Conservation (phyloP, 2,329 filamentous ascomycete genomes). For the Colletotrichum chrysophilum region DNA sequence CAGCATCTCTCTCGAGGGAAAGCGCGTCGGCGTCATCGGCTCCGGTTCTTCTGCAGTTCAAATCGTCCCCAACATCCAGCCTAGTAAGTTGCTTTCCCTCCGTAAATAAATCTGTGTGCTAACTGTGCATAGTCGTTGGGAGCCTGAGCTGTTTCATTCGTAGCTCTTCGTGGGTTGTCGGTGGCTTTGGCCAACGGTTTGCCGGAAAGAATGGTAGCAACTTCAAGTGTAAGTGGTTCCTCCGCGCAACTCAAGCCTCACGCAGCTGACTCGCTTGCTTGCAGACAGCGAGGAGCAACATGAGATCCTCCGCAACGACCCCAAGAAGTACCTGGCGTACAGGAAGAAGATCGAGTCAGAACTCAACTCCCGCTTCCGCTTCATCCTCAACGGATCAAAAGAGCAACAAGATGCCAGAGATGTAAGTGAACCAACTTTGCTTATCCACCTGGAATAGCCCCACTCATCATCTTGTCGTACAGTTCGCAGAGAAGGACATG, state of each 20-base stretch:
- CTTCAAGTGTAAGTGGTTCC: conserved; percentile 41
- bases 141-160: conserved; percentile 32
- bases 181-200: conserved; percentile 50
- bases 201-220: conserved; percentile 51
- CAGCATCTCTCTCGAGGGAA: conserved; percentile 25
- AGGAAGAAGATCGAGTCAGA: conserved; percentile 53
- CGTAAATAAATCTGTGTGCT: background rate
- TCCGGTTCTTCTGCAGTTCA: conserved; percentile 34
- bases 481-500: conserved; percentile 39
- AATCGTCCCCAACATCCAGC: conserved; percentile 33
- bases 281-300: conserved; percentile 45
- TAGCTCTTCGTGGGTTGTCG: conserved; percentile 51
- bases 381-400: conserved; percentile 54
- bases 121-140: background rate
- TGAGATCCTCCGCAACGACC: conserved; percentile 53
- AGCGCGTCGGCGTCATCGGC: conserved; percentile 33
- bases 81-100: background rate
- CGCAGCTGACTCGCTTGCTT: background rate
- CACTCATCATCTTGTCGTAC: background rate
- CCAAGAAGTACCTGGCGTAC: conserved; percentile 57
- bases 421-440: background rate
- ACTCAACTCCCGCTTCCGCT: conserved; percentile 57
- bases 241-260: background rate
- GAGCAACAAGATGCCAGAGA: conserved; percentile 43
- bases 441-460: background rate